A percentile compares a stretch with the other conserved stretches of the same genome.
Evolutionary conservation across 257 asterid species (phyloP).

Genomic region (Solanum paucissectum): DNA sequence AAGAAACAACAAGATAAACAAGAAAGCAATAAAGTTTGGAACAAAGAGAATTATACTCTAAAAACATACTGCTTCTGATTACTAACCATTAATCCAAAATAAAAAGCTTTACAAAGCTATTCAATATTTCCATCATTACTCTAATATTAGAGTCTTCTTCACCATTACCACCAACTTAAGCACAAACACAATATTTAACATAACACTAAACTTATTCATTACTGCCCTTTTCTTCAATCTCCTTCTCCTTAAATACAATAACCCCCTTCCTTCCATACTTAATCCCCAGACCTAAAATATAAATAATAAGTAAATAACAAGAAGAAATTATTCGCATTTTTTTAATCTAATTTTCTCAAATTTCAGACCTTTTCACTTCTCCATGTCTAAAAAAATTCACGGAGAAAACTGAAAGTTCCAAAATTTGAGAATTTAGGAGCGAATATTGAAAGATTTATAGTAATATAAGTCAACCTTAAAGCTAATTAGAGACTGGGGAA

Average conservation of each 20-base stretch:
- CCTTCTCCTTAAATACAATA: neutral
- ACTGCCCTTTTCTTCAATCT: neutral
- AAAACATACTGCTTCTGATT: neutral
- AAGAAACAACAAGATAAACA: too few relatives aligned
- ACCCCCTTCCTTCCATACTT: neutral
- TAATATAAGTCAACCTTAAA: neutral
- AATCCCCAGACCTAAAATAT: neutral
- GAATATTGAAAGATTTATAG: neutral
- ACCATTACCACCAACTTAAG: neutral
- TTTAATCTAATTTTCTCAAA: neutral
- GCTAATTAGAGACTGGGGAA: neutral
- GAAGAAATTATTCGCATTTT: conserved; percentile 1
- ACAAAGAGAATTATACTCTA: neutral
- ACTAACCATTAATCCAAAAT: neutral
- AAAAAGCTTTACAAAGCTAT: neutral
- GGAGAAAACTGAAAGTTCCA: conserved; percentile 2
- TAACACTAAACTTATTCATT: neutral
- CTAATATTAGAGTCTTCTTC: neutral
- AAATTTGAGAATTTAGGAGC: neutral
- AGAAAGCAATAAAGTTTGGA: neutral
- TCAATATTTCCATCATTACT: neutral
- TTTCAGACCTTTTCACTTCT: conserved; percentile 6
- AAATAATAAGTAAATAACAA: neutral
- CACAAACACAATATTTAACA: neutral
- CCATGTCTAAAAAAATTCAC: conserved; percentile 15